These are phyloP conservation scores for Pugionium dolabratum DNA, from an alignment of 345 rosid genomes.

Conservation along the genomic window DNA sequence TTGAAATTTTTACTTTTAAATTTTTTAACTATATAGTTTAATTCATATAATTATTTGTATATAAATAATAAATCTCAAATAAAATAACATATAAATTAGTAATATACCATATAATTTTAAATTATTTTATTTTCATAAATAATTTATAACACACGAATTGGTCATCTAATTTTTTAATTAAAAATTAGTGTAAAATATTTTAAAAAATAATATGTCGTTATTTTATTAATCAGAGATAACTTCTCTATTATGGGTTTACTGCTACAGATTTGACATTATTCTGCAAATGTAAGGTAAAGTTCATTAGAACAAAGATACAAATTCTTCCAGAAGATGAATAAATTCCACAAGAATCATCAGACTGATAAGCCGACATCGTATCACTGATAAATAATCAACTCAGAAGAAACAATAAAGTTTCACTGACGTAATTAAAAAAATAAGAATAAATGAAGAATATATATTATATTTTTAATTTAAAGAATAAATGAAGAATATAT, in stretches of 20 bases:
- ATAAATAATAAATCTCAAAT: no score
- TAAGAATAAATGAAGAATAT: neutral
- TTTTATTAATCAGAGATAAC: neutral
- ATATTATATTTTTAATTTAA: no score
- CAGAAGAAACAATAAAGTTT: constrained; percentile 31
- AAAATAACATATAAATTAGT: no score
- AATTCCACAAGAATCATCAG: constrained; percentile 14
- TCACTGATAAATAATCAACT: constrained; percentile 24
- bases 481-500: no score
- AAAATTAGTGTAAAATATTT: no score
- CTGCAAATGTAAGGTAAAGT: neutral
- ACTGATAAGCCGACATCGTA: constrained; percentile 24
- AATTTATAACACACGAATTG: no score
- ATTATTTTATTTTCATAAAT: no score
- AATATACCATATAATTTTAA: no score
- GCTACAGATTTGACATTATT: neutral
- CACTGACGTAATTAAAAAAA: constrained; percentile 21
- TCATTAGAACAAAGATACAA: neutral
- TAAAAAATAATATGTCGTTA: neutral
- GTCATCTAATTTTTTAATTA: no score
- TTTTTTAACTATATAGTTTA: no score
- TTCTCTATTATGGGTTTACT: neutral
- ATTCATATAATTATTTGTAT: no score
- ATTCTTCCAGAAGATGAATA: neutral
- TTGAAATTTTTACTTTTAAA: no score